These are phyloP conservation scores for Mycena vulgaris DNA, from an alignment of 768 basidiomycete species.

Conservation along the genomic window DNA sequence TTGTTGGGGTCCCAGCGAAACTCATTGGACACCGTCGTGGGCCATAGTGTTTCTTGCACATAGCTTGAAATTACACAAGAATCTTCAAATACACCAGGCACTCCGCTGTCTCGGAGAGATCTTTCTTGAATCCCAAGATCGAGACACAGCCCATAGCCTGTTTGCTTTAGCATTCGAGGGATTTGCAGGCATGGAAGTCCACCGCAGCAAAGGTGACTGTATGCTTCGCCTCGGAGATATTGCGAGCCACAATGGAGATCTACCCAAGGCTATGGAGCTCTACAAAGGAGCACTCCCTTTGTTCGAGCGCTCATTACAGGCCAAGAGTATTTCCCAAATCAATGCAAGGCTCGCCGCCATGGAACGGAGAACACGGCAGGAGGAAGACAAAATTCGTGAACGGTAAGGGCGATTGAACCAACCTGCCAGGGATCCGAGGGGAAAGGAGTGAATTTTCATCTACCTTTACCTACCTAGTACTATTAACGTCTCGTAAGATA, in stretches of 20 bases:
- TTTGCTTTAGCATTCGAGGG: background rate
- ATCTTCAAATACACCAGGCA: background rate
- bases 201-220: background rate
- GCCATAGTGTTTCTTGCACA: background rate
- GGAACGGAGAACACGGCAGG: too few relatives aligned
- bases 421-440: too few relatives aligned
- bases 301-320: background rate
- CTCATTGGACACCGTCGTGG: background rate
- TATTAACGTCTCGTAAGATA: too few relatives aligned
- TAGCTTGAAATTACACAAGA: background rate
- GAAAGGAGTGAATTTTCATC: too few relatives aligned
- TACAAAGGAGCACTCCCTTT: background rate
- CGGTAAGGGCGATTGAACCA: too few relatives aligned
- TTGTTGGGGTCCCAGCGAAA: background rate
- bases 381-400: too few relatives aligned
- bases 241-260: background rate
- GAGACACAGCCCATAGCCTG: background rate
- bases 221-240: background rate
- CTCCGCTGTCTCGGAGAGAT: conserved; percentile 13
- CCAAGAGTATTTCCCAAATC: background rate
- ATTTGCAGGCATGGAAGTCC: background rate
- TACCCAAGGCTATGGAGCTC: background rate
- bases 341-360: background rate
- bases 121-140: background rate
- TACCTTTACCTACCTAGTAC: too few relatives aligned